Base-by-base conservation (phyloP, 2,329 filamentous ascomycete genomes). In the Mycocentrospora acerina region DNA sequence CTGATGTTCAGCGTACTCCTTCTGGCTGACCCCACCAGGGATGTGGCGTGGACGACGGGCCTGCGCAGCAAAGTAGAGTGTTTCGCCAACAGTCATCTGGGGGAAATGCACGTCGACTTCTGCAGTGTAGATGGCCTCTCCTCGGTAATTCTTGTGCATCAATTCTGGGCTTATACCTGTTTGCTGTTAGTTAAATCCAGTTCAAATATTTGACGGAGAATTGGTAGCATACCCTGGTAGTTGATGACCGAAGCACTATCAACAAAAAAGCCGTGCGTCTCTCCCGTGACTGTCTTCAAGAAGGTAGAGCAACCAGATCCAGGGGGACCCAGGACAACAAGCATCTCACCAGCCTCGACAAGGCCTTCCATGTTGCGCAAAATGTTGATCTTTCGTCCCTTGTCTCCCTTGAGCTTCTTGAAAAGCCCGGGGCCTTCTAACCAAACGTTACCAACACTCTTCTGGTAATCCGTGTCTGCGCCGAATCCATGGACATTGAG, bases 61-160 rank as follows among this genome's bases (percentile, higher is more conserved):
- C 13, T 80, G 74, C 4, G 87, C 86, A 13, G 87, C 87, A 46
- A 91, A 91, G 37, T 81, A 83, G 31, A 91, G 75, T 1, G 88
- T 93, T 55, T 91, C 85, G 35, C 86, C 86, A 29, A 91, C 87
- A 2, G 80, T 83, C 55, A 93, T 69, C 69, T 83, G 79, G 10
- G 86, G 85, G 59, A 90, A 90, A 67, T 90, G 86, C 4, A 86
- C 83, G 61, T 94, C 89, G 24, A 88, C 83, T 65, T 93, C 88
- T 42, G 86, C 86, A 0, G 86, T 90, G 69, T 93, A 93, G 63
- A 93, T 90, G 46, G 86, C 86, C 68, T 94, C 88, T 50, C 88
- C 88, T 18, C 86, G 83, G 70, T 91, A 90, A 46, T 79, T 74
- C 9, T 79, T 80, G 68, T 86, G 81, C 86, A 93, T 91, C 60